Base-by-base conservation (phyloP, 2,329 filamentous ascomycete species). In the Ophiobolus disseminans region DNA sequence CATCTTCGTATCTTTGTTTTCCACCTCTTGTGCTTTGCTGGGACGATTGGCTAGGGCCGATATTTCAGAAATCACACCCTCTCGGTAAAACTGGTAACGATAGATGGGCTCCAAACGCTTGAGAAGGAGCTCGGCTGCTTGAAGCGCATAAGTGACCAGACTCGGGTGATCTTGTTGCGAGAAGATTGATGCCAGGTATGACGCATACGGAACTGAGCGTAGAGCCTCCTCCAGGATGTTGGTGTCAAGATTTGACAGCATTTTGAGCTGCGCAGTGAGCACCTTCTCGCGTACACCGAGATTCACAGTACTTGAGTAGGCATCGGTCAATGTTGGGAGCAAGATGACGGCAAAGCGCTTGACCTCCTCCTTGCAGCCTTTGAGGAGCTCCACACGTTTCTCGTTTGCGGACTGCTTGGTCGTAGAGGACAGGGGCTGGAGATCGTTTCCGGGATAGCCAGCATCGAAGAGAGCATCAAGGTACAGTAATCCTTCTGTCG, bases 301-400 rank as follows among this genome's bases (percentile, higher is more conserved):
- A 67, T 99, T 99, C 56, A 99, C 93, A 0, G 94, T 99, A 73
- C 94, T 97, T 9, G 94, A 97, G 68, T 96, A 99, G 0, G 92
- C 93, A 71, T 99, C 92, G 22, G 94, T 97, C 54, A 99, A 78
- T 2, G 94, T 99, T 0, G 94, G 94, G 56, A 99, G 88, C 9
- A 99, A 80, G 50, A 99, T 94, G 57, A 96, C 83, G 1, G 92
- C 90, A 70, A 99, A 99, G 30, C 93, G 88, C 70, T 90, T 90
- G 44, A 97, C 87, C 75, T 97, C 86, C 5, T 86, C 76, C 65
- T 91, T 91, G 79, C 92, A 97, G n/a, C 82, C 84, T 59, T 89
- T 82, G 23, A 99, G 77, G 5, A 96, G 78, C 53, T 90, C 84
- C n/a, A 96, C 76, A 31, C 93, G 85, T 74, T 91, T 91, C 59